Percentiles rank a stretch among this genome's conserved stretches.
Conservation (phyloP, 371 early-diverging fungal genomes). For the Smittium mucronatum region DNA sequence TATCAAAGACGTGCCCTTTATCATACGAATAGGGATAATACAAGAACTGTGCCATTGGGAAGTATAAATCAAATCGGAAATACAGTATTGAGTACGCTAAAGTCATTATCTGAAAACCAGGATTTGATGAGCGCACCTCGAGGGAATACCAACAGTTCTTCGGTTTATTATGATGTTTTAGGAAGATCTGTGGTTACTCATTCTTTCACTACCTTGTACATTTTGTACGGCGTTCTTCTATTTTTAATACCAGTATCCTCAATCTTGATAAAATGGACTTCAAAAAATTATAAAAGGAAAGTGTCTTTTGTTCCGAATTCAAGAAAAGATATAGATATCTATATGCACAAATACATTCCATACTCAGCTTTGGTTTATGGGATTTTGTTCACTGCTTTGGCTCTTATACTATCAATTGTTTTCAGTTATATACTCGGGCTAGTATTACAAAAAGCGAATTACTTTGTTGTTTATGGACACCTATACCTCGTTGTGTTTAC, state of each 20-base stretch:
- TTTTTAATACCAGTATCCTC: neutral
- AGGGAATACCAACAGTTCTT: constrained; percentile 1
- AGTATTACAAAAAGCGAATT: neutral
- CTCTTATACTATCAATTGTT: neutral
- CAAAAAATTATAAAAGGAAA: neutral
- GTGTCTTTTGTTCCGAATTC: neutral
- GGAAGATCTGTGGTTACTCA: neutral
- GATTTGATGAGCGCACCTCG: neutral
- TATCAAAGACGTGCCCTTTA: constrained; percentile 53
- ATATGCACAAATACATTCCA: neutral
- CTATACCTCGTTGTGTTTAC: neutral
- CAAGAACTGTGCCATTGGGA: neutral
- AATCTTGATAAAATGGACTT: neutral
- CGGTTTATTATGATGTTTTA: constrained; percentile 6
- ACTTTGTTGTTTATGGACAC: neutral
- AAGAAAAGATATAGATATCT: too few species aligned
- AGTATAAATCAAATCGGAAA: constrained; percentile 7
- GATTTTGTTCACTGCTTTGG: constrained; percentile 3
- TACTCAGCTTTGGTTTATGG: neutral
- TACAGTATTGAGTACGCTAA: constrained; percentile 5
- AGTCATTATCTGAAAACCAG: constrained; percentile 4
- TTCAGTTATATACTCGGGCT: neutral
- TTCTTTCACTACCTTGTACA: neutral
- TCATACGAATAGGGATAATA: constrained; percentile 37
- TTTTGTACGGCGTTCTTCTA: neutral